These are phyloP conservation scores for Penicillium sp. DNA, from an alignment of 2,329 filamentous ascomycete species.

Conservation along the genomic window DNA sequence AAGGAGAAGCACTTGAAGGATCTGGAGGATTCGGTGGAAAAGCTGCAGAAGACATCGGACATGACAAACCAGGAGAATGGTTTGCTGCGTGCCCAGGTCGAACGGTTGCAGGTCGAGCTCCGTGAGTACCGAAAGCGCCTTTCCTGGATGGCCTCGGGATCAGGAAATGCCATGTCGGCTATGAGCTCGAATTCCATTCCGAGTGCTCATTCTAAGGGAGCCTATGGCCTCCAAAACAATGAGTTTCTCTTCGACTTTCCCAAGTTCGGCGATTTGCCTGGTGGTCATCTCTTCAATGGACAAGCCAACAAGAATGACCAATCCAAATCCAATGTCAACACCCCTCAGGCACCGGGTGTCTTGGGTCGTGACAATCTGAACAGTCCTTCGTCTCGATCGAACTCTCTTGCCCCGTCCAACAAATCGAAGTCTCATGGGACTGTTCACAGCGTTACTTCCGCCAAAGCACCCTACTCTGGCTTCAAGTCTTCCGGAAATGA, in stretches of 20 bases:
- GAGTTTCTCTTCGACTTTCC: conserved; percentile 97
- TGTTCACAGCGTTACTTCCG: conserved; percentile 12
- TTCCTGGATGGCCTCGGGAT: conserved; percentile 58
- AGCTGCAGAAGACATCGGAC: conserved; percentile 77
- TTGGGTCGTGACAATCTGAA: conserved; percentile 29
- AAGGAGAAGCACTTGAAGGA: conserved; percentile 74
- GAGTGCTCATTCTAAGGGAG: conserved; percentile 47
- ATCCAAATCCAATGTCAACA: conserved; percentile 21
- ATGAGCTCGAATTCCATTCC: conserved; percentile 50
- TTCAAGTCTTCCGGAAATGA: conserved; percentile 26
- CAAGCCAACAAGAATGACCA: conserved; percentile 40
- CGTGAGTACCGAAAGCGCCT: conserved; percentile 88
- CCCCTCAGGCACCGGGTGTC: conserved; percentile 32
- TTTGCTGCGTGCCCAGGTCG: conserved; percentile 79
- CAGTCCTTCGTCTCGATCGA: conserved; percentile 11
- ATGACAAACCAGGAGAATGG: conserved; percentile 82
- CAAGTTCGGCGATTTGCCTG: conserved; percentile 76
- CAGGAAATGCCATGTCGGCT: conserved; percentile 48
- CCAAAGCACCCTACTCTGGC: conserved; percentile 22
- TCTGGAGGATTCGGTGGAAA: conserved; percentile 57
- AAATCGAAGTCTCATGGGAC: conserved; percentile 15
- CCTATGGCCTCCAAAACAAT: conserved; percentile 65
- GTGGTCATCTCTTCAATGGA: conserved; percentile 54
- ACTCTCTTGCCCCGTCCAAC: conserved; percentile 12
- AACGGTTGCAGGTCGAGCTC: conserved; percentile 80